Conservation (phyloP, 139 green algal genomes). For the Chlamydomonas sp. region DNA sequence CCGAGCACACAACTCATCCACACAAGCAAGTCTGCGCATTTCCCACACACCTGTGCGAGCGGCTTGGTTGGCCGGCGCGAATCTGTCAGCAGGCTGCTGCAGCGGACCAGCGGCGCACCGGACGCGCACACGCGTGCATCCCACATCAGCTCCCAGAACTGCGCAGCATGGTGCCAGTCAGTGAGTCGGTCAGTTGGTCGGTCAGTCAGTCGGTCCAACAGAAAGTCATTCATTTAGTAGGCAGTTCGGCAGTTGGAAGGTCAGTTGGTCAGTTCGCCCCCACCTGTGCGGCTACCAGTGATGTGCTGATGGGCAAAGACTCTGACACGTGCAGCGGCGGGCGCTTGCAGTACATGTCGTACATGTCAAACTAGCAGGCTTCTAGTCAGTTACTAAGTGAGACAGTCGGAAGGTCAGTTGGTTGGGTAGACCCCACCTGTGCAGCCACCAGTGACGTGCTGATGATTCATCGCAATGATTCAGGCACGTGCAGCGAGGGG, state of each 20-base stretch:
- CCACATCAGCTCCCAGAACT: slow-evolving; percentile 54
- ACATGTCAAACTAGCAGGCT: background rate
- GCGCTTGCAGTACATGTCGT: too few species aligned
- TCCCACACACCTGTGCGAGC: too few species aligned
- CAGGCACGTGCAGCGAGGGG: background rate
- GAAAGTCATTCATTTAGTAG: background rate
- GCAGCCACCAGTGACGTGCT: too few species aligned
- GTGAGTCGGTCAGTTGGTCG: slow-evolving; percentile 24
- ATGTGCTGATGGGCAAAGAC: background rate
- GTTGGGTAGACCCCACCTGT: background rate
- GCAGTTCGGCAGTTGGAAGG: background rate
- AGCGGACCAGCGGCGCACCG: too few species aligned
- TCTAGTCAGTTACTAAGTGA: background rate
- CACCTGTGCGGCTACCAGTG: too few species aligned
- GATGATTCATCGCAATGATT: slow-evolving; percentile 2
- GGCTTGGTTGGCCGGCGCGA: too few species aligned
- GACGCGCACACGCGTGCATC: slow-evolving; percentile 40
- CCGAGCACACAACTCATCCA: too few species aligned
- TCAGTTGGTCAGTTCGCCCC: background rate
- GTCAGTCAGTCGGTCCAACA: background rate
- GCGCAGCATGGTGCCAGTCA: slow-evolving; percentile 24
- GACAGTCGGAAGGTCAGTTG: background rate
- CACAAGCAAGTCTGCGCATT: too few species aligned
- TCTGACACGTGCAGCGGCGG: background rate
- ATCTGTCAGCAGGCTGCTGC: too few species aligned